These are phyloP conservation scores for Fusarium continuum DNA, from an alignment of 2,329 filamentous ascomycete species.

Conservation along the genomic window DNA sequence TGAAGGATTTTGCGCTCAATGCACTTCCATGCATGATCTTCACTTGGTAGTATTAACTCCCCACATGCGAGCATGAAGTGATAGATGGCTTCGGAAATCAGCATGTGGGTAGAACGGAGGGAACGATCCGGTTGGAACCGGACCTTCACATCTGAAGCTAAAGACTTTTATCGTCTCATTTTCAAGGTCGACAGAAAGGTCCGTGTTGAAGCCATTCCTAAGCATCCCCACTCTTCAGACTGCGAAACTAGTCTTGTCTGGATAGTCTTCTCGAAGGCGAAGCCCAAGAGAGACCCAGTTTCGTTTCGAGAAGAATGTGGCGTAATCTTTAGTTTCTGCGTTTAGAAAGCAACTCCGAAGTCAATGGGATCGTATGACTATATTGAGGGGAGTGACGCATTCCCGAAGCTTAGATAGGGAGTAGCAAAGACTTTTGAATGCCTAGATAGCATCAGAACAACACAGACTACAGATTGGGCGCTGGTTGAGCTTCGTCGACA, in stretches of 20 bases:
- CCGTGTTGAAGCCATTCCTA: conserved; percentile 19
- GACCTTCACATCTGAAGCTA: neutral
- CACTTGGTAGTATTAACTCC: neutral
- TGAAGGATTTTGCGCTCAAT: neutral
- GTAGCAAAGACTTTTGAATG: neutral
- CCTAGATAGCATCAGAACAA: neutral
- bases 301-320: neutral
- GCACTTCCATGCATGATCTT: neutral
- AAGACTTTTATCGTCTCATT: conserved; percentile 4
- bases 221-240: conserved; percentile 13
- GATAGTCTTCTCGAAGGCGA: conserved; percentile 17
- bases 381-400: too few relatives aligned
- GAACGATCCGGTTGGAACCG: conserved; percentile 7
- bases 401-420: neutral
- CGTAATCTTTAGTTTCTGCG: conserved; percentile 4
- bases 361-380: conserved; percentile 2
- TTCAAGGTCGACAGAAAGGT: conserved; percentile 8
- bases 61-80: neutral
- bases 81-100: conserved; percentile 16
- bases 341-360: neutral
- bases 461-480: neutral
- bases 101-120: neutral
- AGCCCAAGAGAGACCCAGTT: conserved; percentile 7
- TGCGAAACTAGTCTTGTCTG: neutral
- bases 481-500: neutral